Evolutionary conservation across 441 rosid species (phyloP), one percentile per base, ranked within the genome.

Genomic region (Hura crepitans): DNA sequence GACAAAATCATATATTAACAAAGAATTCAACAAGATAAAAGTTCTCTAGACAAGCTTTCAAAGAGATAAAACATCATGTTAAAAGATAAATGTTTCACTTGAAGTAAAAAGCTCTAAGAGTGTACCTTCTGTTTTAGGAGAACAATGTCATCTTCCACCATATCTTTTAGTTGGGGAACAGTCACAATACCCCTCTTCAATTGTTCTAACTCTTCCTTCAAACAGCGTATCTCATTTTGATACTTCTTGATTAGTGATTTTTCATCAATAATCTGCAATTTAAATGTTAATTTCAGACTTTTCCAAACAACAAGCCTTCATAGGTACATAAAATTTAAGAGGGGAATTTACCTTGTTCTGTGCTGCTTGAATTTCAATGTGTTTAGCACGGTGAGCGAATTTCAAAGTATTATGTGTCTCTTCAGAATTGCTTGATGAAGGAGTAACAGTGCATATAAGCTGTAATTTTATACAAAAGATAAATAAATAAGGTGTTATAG

Each of bases 371-470:
- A 96, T 93, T 75, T 96, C 99, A 72, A 96, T 93, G 61, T 91
- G 88, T 81, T 96, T 96, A 71, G 99, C 98, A 82, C 99, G 86
- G 78, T 90, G 93, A 54, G 99, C 99, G 67, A 96, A 96, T 84
- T 96, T 96, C 75, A 93, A 70, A 55, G 99, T 96, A 75, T 93
- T 96, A 80, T 96, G 98, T 35, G 99, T 96, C 86, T 96, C 99
- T 81, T 96, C 99, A 69, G 82, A 79, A 81, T 82, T 96, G 84
- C 99, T 93, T 35, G 98, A 91, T 60, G 99, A 93, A 62, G 99
- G 99, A 72, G 99, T 96, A 58, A 96, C 89, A 9, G 98, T 96
- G 78, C 99, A 96, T 78, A 96, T 96, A 73, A 96, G 99, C 99
- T 96, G 86, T 56, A 62, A 39, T 43, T 65, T 27, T n/a, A 62